Percentiles rank a stretch among this genome's conserved stretches.
Conservation (phyloP, 345 rosid species). For the Hypericum perforatum region DNA sequence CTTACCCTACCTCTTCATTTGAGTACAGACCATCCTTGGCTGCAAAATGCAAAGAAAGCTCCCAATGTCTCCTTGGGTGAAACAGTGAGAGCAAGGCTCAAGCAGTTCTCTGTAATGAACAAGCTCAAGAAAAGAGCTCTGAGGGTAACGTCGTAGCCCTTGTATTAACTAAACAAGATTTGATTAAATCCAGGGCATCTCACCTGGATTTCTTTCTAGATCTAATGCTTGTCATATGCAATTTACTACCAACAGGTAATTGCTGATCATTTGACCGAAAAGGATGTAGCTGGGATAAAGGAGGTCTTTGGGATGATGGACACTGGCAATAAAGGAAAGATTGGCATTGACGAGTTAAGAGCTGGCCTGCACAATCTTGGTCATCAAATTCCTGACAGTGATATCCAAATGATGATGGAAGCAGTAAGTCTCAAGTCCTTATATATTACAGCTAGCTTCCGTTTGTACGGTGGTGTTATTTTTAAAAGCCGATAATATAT, state of each 20-base stretch:
- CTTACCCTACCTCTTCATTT: neutral
- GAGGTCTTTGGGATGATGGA: slow-evolving; percentile 93
- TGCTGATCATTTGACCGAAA: slow-evolving; percentile 73
- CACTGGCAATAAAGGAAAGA: slow-evolving; percentile 74
- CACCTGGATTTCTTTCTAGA: slow-evolving; percentile 1
- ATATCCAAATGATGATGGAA: slow-evolving; percentile 98
- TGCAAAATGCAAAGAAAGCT: slow-evolving; percentile 91
- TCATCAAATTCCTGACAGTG: slow-evolving; percentile 81
- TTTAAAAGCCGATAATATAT: neutral
- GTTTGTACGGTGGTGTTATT: neutral
- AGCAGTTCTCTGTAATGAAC: slow-evolving; percentile 92
- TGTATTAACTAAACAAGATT: slow-evolving; percentile 7
- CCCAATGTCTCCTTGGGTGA: slow-evolving; percentile 95
- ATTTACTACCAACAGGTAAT: slow-evolving; percentile 57
- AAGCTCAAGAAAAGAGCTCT: slow-evolving; percentile 91
- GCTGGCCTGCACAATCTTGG: slow-evolving; percentile 91
- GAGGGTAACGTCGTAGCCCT: slow-evolving; percentile 27
- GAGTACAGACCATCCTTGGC: slow-evolving; percentile 77
- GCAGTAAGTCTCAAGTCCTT: slow-evolving; percentile 38
- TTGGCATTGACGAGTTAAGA: slow-evolving; percentile 65
- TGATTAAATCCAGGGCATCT: neutral
- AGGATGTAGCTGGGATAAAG: slow-evolving; percentile 87
- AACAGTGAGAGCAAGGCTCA: slow-evolving; percentile 83
- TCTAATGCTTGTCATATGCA: slow-evolving; percentile 5
- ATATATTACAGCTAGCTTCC: neutral